Evolutionary conservation across 257 asterid species (phyloP), one percentile per base, ranked within the genome.

Genomic region (Primulina huaijiensis): DNA sequence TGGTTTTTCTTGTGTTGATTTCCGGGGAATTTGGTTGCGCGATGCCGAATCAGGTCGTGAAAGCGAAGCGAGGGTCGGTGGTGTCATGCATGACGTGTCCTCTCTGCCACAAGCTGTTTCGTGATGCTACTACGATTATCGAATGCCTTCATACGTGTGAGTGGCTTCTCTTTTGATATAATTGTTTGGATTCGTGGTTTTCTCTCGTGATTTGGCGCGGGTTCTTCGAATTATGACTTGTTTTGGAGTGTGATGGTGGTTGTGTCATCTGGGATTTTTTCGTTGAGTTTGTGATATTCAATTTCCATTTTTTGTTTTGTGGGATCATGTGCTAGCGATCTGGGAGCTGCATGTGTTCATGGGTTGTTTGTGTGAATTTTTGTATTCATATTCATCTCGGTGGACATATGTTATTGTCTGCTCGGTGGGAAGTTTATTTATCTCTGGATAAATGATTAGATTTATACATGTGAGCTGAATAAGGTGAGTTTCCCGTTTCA

Each of bases 91-190:
- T 87, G 89, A 82, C 87, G 67, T 87, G 92, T 77, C 82, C 76
- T 34, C 75, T 87, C 75, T 87, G 92, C 72, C 76, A 73, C 72
- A 84, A 76, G 77, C 84, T 84, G 74, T 67, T 82, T 74, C 82
- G 87, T 43, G 87, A 84, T 31, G 85, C 92, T 60, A 84, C 88
- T 58, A 87, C 92, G 35, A 77, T 87, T 31, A 75, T 78, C 20
- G 92, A 87, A 67, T 87, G 92, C 77, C 87, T 87, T 60, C 92
- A 87, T 75, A 80, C 89, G 3, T 84, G 89, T 84, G 79, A 78
- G 89, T 66, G 53, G 10, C 65, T 40, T 46, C 66, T 62, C 23
- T 58, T 59, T n/a, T 34, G 23, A 17, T 21, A 3, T 74, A 23
- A 63, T 74, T 72, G 25, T 46, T 37, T 35, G 19, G 73, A 23